A percentile compares a stretch with the other conserved stretches of the same genome.
phyloP scores from a whole-genome alignment of 2,329 filamentous ascomycete species.

The Hymenoscyphus salicellus region DNA sequence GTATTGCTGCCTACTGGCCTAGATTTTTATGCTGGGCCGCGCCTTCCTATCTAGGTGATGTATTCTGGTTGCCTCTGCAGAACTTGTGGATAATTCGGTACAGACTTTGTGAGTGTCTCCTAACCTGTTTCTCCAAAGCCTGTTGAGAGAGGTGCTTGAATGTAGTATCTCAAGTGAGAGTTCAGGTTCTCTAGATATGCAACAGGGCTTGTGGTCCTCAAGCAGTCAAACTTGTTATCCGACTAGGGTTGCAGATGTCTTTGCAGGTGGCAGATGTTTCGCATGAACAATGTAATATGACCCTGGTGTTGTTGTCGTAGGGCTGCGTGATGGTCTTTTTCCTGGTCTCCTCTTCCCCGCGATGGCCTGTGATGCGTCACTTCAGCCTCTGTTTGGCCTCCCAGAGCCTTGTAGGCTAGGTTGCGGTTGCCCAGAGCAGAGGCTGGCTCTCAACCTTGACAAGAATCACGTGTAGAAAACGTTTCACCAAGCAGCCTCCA shows the following conservation, averaged over 20 bases:
- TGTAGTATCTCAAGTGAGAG: no score
- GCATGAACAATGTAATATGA: background rate
- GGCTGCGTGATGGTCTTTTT: background rate
- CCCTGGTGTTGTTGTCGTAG: background rate
- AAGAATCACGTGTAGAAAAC: constrained; percentile 6
- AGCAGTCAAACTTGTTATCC: background rate
- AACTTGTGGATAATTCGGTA: no score
- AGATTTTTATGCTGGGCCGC: background rate
- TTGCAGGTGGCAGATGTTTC: background rate
- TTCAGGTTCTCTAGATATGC: background rate
- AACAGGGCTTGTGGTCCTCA: background rate
- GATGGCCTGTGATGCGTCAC: constrained; percentile 1
- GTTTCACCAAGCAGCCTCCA: background rate
- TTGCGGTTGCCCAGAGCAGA: background rate
- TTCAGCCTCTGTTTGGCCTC: background rate
- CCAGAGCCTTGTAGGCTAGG: background rate
- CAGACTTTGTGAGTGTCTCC: no score
- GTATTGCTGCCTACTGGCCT: background rate
- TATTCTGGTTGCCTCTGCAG: background rate
- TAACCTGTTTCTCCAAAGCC: no score
- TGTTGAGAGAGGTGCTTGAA: no score
- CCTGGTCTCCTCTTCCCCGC: background rate
- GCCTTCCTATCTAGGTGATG: background rate
- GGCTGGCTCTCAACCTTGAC: background rate
- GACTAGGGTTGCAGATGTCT: background rate